Evolutionary conservation across 2,329 filamentous ascomycete species (phyloP), one percentile per base, ranked within the genome.

Genomic region (Alternaria postmessia): DNA sequence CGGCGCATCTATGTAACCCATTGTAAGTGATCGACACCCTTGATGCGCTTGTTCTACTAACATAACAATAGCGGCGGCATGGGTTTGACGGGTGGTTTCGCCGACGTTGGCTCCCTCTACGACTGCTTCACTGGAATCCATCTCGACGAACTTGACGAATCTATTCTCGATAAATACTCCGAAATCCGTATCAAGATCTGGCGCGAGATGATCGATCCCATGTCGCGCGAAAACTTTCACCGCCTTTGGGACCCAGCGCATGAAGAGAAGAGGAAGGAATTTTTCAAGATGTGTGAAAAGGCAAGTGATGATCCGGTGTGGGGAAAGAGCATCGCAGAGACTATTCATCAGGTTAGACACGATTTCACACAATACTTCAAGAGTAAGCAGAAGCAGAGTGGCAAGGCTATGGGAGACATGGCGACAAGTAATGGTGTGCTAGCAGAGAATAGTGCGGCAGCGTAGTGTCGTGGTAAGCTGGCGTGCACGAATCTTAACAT

Each of bases 61-160:
- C 22, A 36, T 2, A n/a, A 7, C 18, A 6, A 16, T 59, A 75
- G 73, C 75, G 88, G 88, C 46, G 88, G 88, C 0, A 78, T 89
- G 16, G 88, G 88, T 1, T 83, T 89, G 51, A 89, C 87, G 0
- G 87, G 87, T 6, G 88, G 88, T 0, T 86, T 90, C 55, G 85
- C 87, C n/a, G 88, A 89, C 64, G 82, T 88, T 3, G 87, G 86
- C 11, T 86, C 86, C 0, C 80, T 90, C 6, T 87, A 83, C 59
- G 87, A 90, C 65, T 88, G 87, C 67, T 80, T 89, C 9, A 71
- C 66, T 6, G 75, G 75, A 34, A 75, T 78, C 30, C 73, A 77
- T 55, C 63, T 71, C 32, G 71, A 74, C 54, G 67, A 73, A 53
- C 72, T 76, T 7, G 75, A 76, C 57, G 73, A 77, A 14, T 64